phyloP scores from a whole-genome alignment of 2,329 filamentous ascomycete genomes.

The Colletotrichum sp. region DNA sequence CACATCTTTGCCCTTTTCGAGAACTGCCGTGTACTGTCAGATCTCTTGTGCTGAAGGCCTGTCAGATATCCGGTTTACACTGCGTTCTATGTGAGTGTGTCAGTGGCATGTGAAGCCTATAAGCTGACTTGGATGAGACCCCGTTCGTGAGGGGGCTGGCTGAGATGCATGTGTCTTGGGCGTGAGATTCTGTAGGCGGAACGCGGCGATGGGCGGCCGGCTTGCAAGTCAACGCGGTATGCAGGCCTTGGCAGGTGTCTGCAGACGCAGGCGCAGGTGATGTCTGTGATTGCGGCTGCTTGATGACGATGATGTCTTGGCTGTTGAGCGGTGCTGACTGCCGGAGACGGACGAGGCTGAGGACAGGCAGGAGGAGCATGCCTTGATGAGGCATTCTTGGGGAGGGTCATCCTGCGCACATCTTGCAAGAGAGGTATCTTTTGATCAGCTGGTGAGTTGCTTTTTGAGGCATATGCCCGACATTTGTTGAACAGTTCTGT shows the following conservation, averaged over 20 bases:
- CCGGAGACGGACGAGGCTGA: neutral
- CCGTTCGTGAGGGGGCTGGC: neutral
- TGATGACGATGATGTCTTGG: neutral
- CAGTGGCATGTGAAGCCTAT: neutral
- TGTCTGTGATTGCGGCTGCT: neutral
- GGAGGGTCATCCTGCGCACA: neutral
- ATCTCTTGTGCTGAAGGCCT: neutral
- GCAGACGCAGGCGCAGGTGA: neutral
- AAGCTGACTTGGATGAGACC: neutral
- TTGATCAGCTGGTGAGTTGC: neutral
- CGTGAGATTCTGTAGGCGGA: neutral
- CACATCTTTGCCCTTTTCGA: neutral
- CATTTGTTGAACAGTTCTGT: neutral
- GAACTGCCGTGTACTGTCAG: neutral
- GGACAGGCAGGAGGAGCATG: neutral
- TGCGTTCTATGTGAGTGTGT: neutral
- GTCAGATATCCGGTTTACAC: neutral
- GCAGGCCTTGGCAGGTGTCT: neutral
- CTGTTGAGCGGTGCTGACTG: neutral
- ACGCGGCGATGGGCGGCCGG: neutral
- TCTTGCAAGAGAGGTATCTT: neutral
- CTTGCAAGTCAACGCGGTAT: neutral
- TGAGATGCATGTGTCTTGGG: neutral
- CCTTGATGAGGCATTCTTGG: neutral
- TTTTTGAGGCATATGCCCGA: neutral